These are phyloP conservation scores for Ganoderma meredithae DNA, from an alignment of 1,284 basidiomycete genomes.

Conservation along the genomic window DNA sequence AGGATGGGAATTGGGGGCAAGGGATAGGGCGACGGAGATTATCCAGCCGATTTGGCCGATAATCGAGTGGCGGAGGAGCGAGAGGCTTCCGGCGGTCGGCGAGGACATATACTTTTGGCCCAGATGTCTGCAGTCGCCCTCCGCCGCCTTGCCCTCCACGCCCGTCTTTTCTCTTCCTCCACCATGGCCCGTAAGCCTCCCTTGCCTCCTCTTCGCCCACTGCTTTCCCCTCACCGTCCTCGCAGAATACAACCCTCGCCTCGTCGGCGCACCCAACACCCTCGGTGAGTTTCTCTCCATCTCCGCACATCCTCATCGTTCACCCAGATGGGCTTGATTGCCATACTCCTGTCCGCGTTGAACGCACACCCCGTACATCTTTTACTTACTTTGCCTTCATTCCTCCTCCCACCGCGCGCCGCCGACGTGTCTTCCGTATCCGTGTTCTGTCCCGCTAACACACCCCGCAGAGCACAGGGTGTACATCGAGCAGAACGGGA, in stretches of 20 bases:
- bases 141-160: conserved; percentile 64
- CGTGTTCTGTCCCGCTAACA: not conserved
- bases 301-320: conserved; percentile 4
- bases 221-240: conserved; percentile 28
- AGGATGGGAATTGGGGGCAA: conserved; percentile 15
- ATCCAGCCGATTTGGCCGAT: conserved; percentile 32
- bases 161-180: conserved; percentile 59
- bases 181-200: conserved; percentile 66
- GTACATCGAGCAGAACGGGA: conserved; percentile 89
- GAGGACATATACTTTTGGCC: conserved; percentile 21
- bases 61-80: conserved; percentile 17
- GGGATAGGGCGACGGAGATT: conserved; percentile 21
- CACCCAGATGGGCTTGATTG: conserved; percentile 16
- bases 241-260: conserved; percentile 76
- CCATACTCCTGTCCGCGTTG: conserved; percentile 1
- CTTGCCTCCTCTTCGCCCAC: conserved; percentile 18
- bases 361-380: not conserved
- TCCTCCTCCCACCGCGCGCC: not conserved
- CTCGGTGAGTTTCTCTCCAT: conserved; percentile 68
- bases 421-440: not conserved
- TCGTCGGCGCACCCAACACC: conserved; percentile 90
- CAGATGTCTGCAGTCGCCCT: conserved; percentile 42
- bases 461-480: conserved; percentile 85
- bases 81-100: conserved; percentile 7
- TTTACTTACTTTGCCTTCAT: not conserved